Conservation (phyloP, 176 grass and related monocot species). For the Aegilops longissima region DNA sequence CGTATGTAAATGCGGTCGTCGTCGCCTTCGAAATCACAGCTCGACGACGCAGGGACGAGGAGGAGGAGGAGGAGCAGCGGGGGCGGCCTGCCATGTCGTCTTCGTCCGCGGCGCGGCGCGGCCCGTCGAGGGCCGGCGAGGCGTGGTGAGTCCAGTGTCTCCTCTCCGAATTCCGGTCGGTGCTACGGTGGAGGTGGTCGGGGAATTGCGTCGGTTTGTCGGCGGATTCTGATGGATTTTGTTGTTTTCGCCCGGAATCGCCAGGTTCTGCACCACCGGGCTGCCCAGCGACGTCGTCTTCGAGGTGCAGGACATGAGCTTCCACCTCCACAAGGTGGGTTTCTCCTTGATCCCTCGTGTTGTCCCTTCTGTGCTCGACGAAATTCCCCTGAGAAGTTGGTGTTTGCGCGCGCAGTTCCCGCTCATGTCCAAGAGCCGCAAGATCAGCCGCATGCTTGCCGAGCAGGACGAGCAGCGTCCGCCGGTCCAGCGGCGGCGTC, state of each 20-base stretch:
- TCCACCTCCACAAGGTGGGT: constrained; percentile 93
- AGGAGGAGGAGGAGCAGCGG: not conserved
- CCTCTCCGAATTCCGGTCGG: not conserved
- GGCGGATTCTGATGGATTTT: not conserved
- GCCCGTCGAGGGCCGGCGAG: constrained; percentile 46
- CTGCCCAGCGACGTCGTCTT: constrained; percentile 87
- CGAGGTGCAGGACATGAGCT: constrained; percentile 83
- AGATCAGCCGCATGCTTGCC: constrained; percentile 67
- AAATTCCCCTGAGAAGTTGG: constrained; percentile 37
- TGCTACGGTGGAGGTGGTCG: not conserved
- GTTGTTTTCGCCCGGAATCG: not conserved
- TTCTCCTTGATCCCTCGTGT: not conserved
- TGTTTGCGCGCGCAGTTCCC: constrained; percentile 62
- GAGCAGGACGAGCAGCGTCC: constrained; percentile 53
- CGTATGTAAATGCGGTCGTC: not conserved
- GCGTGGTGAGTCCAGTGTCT: constrained; percentile 41
- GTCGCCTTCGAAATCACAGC: not conserved
- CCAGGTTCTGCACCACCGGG: constrained; percentile 97
- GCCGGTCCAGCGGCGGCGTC: not conserved
- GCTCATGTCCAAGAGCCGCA: constrained; percentile 82
- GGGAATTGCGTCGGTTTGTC: not conserved
- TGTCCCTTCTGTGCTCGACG: constrained; percentile 46
- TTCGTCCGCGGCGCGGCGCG: not conserved
- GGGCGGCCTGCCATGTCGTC: constrained; percentile 31
- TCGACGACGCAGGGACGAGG: not conserved